phyloP scores from a whole-genome alignment of 2,329 filamentous ascomycete genomes.

The Graphium sp. region DNA sequence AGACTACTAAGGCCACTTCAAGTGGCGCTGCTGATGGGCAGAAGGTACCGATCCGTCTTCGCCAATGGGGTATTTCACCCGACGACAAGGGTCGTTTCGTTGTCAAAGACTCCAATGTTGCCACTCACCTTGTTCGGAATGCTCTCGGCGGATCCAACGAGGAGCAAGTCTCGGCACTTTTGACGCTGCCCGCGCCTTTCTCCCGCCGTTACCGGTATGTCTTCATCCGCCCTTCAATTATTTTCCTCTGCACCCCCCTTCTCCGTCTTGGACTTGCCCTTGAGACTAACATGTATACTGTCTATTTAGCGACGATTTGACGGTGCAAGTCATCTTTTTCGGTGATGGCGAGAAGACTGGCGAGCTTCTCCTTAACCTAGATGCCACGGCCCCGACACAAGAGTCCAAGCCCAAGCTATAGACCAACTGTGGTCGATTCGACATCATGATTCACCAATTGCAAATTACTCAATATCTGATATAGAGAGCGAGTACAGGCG shows the following conservation, averaged over 20 bases:
- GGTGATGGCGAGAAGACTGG: constrained; percentile 65
- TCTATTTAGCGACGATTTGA: constrained; percentile 64
- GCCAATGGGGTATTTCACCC: constrained; percentile 75
- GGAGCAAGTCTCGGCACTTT: constrained; percentile 81
- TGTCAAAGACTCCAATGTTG: constrained; percentile 88
- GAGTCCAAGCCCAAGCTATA: constrained; percentile 21
- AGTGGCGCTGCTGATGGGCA: constrained; percentile 65
- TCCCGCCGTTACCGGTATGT: constrained; percentile 72
- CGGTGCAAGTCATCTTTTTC: constrained; percentile 97
- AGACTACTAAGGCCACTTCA: constrained; percentile 44
- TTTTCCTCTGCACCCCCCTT: background rate
- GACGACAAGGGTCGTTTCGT: constrained; percentile 69
- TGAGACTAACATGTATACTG: too few species aligned
- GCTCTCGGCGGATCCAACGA: constrained; percentile 84
- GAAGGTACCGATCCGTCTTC: constrained; percentile 70
- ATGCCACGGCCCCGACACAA: constrained; percentile 47
- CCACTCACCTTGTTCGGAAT: constrained; percentile 89
- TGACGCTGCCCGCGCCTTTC: constrained; percentile 84
- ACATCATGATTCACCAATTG: too few species aligned
- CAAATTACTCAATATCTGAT: too few species aligned
- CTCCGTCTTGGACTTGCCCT: too few species aligned
- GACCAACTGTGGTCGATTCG: background rate
- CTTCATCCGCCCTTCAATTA: background rate
- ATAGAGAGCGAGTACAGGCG: too few species aligned
- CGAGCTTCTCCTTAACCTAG: constrained; percentile 67